Base-by-base conservation (phyloP, 345 rosid species). In the Cardamine chenopodiifolia region DNA sequence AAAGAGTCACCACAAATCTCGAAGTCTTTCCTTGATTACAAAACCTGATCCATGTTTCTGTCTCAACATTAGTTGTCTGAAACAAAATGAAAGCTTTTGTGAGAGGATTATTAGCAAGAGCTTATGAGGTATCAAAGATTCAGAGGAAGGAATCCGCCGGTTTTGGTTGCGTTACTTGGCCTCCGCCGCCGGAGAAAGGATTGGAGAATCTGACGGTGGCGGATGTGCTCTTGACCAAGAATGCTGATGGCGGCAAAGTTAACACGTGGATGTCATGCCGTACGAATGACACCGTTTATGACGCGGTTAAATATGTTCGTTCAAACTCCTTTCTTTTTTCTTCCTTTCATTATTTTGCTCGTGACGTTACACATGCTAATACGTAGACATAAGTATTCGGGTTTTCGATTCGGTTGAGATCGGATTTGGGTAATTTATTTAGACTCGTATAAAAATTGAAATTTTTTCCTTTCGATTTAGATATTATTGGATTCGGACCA, bases 181-280 rank as follows among this genome's bases (percentile, higher is more conserved):
- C 78, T 9, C 58, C 75, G 1, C 52, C 75, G 22, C 86, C 59
- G 35, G 90, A 88, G 81, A 91, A 82, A 68, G 98, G 93, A 28
- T 76, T 89, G 26, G 90, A 91, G 63, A 93, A 91, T 82, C 22
- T 86, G 65, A 89, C 91, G 22, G 98, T 89, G 22, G 86, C 90
- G 17, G 97, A 91, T 60, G 87, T 91, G 37, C 82, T 94, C 23
- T 70, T 67, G 80, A 88, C 86, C 4, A 94, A 91, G 62, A 91
- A 71, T 0, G 42, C 18, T 6, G 68, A 82, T 18, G 57, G 35
- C 7, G 68, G 34, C 0, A 83, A 83, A 23, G 75, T 59, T 12
- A 86, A 90, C 12, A 62, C 93, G 48, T 91, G 91, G 95, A 77
- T 93, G 4, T 84, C 83, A 59, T 89, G 98, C 81, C 83, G 56